Percentiles rank a stretch among this genome's conserved stretches.
phyloP scores from a whole-genome alignment of 2,329 filamentous ascomycete species.

The Didymella pinodella region DNA sequence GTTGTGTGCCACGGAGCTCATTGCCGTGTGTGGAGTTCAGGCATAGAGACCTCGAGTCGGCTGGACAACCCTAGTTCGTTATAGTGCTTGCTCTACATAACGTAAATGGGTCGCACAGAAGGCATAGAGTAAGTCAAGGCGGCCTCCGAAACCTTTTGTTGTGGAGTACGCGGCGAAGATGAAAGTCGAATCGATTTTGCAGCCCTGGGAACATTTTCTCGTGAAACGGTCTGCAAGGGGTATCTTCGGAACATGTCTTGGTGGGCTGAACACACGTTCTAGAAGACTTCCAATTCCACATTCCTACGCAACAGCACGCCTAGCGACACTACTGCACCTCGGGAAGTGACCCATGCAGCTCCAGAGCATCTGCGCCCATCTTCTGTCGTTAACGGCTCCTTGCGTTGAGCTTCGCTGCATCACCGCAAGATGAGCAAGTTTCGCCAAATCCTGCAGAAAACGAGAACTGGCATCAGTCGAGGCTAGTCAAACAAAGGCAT shows the following conservation, averaged over 20 bases:
- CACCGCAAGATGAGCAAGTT: neutral
- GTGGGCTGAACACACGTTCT: constrained; percentile 12
- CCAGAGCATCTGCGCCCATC: neutral
- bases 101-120: constrained; percentile 9
- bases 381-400: neutral
- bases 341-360: constrained; percentile 5
- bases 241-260: constrained; percentile 1
- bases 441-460: neutral
- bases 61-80: constrained; percentile 6
- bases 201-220: neutral
- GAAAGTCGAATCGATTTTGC: constrained; percentile 1
- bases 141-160: constrained; percentile 6
- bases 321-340: constrained; percentile 19
- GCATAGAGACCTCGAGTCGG: constrained; percentile 5
- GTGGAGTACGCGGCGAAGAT: constrained; percentile 1
- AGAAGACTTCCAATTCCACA: constrained; percentile 18
- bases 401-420: constrained; percentile 2
- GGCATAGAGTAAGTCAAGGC: constrained; percentile 3
- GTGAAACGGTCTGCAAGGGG: neutral
- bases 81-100: constrained; percentile 1
- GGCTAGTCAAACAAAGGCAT: neutral
- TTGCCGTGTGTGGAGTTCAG: constrained; percentile 3
- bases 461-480: neutral
- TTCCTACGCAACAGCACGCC: neutral
- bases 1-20: constrained; percentile 6